Evolutionary conservation across 805 yeast genomes (phyloP).

Genomic region (Candida gorgasii): DNA sequence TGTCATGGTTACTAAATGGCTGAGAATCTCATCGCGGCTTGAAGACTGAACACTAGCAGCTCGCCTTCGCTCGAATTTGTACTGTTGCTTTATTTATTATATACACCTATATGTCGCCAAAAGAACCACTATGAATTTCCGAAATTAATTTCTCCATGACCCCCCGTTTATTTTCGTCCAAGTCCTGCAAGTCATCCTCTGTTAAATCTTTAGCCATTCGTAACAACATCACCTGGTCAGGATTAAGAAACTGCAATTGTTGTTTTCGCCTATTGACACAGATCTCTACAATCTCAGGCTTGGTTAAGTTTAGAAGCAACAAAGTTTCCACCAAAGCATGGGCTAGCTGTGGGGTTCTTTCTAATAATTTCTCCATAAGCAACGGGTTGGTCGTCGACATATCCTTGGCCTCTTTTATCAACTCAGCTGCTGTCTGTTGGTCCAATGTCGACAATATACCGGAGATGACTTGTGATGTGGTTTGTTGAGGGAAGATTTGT

Average conservation of each 20-base stretch:
- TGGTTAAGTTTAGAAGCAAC: conserved; percentile 32
- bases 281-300: conserved; percentile 37
- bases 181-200: conserved; percentile 28
- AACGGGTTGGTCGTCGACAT: conserved; percentile 60
- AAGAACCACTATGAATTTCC: conserved; percentile 29
- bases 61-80: no score
- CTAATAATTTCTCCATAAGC: conserved; percentile 58
- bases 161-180: conserved; percentile 26
- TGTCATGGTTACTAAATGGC: background rate
- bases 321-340: conserved; percentile 81
- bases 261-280: conserved; percentile 35
- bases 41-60: no score
- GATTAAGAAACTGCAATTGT: conserved; percentile 28
- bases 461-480: conserved; percentile 45
- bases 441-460: conserved; percentile 48
- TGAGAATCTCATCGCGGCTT: no score
- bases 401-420: conserved; percentile 58
- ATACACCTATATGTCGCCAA: conserved; percentile 20
- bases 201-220: conserved; percentile 27
- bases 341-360: conserved; percentile 75
- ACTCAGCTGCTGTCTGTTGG: conserved; percentile 44
- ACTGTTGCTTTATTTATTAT: no score
- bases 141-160: conserved; percentile 21
- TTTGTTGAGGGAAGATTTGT: conserved; percentile 41
- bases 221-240: conserved; percentile 34